Percentiles rank a stretch among this genome's conserved stretches.
These are phyloP conservation scores for Rhodosporidiobolus odoratus DNA, from an alignment of 768 basidiomycete species.

Conservation along the genomic window DNA sequence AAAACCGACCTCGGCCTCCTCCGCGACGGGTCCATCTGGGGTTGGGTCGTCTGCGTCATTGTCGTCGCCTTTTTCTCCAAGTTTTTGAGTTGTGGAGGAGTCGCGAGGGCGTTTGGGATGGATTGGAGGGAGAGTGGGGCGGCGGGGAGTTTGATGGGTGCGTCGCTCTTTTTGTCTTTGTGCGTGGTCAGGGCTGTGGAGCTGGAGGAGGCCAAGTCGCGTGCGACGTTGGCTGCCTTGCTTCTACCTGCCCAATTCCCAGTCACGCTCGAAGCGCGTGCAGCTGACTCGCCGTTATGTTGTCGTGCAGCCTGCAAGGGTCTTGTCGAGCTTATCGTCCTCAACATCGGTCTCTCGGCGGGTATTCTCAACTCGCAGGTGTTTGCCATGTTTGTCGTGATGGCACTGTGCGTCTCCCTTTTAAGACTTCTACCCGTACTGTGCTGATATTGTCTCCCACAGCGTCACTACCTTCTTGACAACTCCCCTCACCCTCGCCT, in stretches of 20 bases:
- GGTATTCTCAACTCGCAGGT: conserved; percentile 58
- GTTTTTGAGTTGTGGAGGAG: conserved; percentile 62
- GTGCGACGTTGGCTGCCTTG: no score
- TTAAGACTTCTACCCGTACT: background rate
- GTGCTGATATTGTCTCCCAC: background rate
- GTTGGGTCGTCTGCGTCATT: conserved; percentile 68
- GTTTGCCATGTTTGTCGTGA: conserved; percentile 53
- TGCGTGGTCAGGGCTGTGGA: background rate
- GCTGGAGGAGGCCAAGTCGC: background rate
- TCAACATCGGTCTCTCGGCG: conserved; percentile 77
- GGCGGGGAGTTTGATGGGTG: conserved; percentile 72
- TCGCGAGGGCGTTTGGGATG: conserved; percentile 63
- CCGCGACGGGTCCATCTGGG: conserved; percentile 70
- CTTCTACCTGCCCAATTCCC: no score
- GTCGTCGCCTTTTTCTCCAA: conserved; percentile 72
- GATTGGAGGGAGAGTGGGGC: conserved; percentile 70
- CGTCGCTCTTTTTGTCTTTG: background rate
- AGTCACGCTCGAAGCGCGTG: no score
- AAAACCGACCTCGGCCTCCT: conserved; percentile 73
- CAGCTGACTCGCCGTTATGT: background rate
- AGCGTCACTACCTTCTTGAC: conserved; percentile 69
- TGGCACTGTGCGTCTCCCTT: conserved; percentile 23
- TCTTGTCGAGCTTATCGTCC: conserved; percentile 83
- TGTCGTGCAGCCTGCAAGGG: conserved; percentile 50
- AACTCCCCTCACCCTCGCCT: conserved; percentile 69